Base-by-base conservation (phyloP, 352 stramenopile species). In the Sclerospora graminicola region DNA sequence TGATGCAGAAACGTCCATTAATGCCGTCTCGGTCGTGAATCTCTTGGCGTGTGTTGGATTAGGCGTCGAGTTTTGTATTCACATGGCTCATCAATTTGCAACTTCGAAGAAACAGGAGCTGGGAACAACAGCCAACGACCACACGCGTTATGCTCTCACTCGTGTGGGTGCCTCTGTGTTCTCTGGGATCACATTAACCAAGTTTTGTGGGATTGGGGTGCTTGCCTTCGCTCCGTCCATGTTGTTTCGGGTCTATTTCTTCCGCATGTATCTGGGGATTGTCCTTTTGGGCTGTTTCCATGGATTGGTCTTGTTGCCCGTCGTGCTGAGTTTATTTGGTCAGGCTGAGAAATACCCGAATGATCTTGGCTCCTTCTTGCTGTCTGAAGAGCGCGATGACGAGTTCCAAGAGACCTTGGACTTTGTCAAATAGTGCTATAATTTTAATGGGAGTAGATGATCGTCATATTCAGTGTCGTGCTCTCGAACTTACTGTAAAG, bases 171-270 rank as follows among this genome's bases (percentile, higher is more conserved):
- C 74, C 8, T 93, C 78, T 0, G 79, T 96, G 34, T 63, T 96
- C 29, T 93, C 74, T n/a, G 86, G 86, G 20, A 96, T 96, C 48
- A 95, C 86, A 28, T 55, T 96, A 26, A 96, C 86, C 41, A 96
- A 96, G 62, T 74, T 95, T 38, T 89, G 87, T 18, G 86, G 86
- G 38, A 87, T 96, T 34, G 72, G 75, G 7, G 82, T 96, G 20
- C 56, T 96, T 8, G 81, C 81, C 10, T 93, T 95, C 29, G 86
- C 86, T 31, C 82, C 78, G n/a, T 95, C 83, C 24, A 84, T 91
- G 64, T 44, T 96, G 21, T 96, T 96, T 48, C 79, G 82, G 21
- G 69, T 95, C 8, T 96, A 96, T 49, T 96, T 95, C 48, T 96
- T 95, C 67, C 71, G 86, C 43, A 95, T 95, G 86, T 96, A 96